Conservation (phyloP, 768 basidiomycete species). For the Mycena indigotica region DNA sequence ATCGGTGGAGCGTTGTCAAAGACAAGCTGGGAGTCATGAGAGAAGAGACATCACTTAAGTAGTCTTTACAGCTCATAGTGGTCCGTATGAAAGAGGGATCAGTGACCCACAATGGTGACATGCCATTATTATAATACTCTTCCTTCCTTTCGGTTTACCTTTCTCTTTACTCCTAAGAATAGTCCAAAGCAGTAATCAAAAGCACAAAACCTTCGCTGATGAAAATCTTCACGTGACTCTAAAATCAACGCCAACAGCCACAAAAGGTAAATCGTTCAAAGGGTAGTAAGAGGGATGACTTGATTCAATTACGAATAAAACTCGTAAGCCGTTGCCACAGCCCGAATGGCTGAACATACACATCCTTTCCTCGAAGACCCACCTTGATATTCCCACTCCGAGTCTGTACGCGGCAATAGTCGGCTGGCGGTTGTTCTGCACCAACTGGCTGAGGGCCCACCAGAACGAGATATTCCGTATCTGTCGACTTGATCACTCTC, state of each 20-base stretch:
- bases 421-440: not conserved
- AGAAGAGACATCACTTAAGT: too few relatives aligned
- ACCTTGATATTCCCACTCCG: slow-evolving; percentile 15
- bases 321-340: slow-evolving; percentile 13
- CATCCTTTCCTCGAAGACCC: slow-evolving; percentile 15
- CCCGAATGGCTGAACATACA: slow-evolving; percentile 10
- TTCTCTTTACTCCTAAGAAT: not conserved
- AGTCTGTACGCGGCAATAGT: slow-evolving; percentile 20
- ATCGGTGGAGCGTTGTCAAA: too few relatives aligned
- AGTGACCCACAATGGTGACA: not conserved
- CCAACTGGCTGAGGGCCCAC: slow-evolving; percentile 11
- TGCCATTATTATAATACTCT: not conserved
- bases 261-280: slow-evolving; percentile 7
- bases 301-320: not conserved
- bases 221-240: not conserved
- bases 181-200: not conserved
- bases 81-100: not conserved
- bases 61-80: too few relatives aligned
- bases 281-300: not conserved
- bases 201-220: not conserved
- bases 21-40: too few relatives aligned
- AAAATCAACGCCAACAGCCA: slow-evolving; percentile 1
- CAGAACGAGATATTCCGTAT: slow-evolving; percentile 17
- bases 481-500: slow-evolving; percentile 36
- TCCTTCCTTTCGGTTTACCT: too few relatives aligned